Evolutionary conservation across 306 rosid genomes (phyloP), one percentile per base, ranked within the genome.

Genomic region (Nissolia schottii): DNA sequence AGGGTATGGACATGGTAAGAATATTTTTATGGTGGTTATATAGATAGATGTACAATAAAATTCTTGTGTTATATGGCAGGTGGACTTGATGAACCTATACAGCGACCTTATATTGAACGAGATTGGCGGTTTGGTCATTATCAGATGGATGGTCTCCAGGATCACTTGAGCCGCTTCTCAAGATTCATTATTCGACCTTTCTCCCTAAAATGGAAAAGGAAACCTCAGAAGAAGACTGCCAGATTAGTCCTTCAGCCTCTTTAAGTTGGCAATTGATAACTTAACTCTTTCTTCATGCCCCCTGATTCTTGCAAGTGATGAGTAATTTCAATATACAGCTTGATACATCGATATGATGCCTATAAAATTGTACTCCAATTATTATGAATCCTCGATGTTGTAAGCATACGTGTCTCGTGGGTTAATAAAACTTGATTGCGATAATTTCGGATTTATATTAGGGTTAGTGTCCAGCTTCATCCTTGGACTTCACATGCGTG

Each of bases 121-220:
- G 99, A 91, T 73, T 94, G 99, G 99, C 92, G 96, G 74, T 94
- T 91, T 73, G 97, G 99, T 35, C 91, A 85, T 81, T 94, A 94
- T 64, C 82, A 91, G 89, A 91, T 94, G 96, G 97, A 94, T 73
- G 97, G 92, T 24, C 90, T 89, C 45, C 92, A 91, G 69, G 99
- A 94, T 78, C 84, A 80, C 27, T 77, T 91, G 74, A 85, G 96
- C 62, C 87, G 89, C 78, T 79, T 91, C 20, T 81, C 75, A 25
- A 89, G 92, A 78, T 80, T 80, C 73, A 15, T 86, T 46, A 77
- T 78, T 67, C 83, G 58, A 76, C 90, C 86, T 5, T 74, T 88
- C 50, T 67, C 69, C 71, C 62, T 82, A 22, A 59, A 32, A 57
- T 51, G 72, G 84, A 84, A 77, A 79, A 82, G 35, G 79, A 84